Percentiles rank a stretch among this genome's conserved stretches.
These are phyloP conservation scores for Halophytophthora polymorphica DNA, from an alignment of 352 stramenopile genomes.

Conservation along the genomic window DNA sequence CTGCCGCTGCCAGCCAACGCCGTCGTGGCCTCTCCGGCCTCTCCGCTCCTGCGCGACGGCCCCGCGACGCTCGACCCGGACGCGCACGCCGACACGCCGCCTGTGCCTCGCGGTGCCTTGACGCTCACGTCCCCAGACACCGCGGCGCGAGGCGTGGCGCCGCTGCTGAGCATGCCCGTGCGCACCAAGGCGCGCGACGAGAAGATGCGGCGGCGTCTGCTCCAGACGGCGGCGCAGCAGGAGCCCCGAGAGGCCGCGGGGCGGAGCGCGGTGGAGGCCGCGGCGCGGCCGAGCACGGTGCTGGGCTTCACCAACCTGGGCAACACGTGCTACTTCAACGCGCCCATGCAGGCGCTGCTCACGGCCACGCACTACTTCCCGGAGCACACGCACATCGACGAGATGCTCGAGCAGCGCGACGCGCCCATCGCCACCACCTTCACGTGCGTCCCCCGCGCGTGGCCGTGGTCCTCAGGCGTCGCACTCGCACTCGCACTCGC, in stretches of 20 bases:
- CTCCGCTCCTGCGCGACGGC: slow-evolving; percentile 14
- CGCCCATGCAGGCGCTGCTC: slow-evolving; percentile 86
- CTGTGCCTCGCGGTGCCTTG: slow-evolving; percentile 6
- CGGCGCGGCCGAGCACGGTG: slow-evolving; percentile 32
- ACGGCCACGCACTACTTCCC: slow-evolving; percentile 84
- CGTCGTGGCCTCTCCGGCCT: slow-evolving; percentile 14
- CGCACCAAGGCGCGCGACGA: slow-evolving; percentile 29
- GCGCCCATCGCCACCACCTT: slow-evolving; percentile 88
- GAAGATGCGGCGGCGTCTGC: slow-evolving; percentile 19
- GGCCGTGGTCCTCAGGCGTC: too few relatives aligned
- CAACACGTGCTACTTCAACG: slow-evolving; percentile 95
- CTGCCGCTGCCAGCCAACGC: slow-evolving; percentile 2
- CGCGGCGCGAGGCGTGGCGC: slow-evolving; percentile 9
- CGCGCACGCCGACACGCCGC: slow-evolving; percentile 8
- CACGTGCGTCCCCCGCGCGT: too few relatives aligned
- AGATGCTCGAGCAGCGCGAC: slow-evolving; percentile 55
- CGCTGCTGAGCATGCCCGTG: slow-evolving; percentile 29
- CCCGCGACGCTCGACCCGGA: slow-evolving; percentile 14
- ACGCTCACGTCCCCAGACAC: slow-evolving; percentile 7
- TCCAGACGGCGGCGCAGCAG: slow-evolving; percentile 14
- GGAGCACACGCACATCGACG: slow-evolving; percentile 42
- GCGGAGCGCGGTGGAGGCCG: too few relatives aligned
- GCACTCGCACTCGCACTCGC: too few relatives aligned
- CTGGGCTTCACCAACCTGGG: slow-evolving; percentile 87
- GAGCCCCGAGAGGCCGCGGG: slow-evolving; percentile 4